Conservation (phyloP, 352 stramenopile genomes). For the Globisporangium uncinulatum region DNA sequence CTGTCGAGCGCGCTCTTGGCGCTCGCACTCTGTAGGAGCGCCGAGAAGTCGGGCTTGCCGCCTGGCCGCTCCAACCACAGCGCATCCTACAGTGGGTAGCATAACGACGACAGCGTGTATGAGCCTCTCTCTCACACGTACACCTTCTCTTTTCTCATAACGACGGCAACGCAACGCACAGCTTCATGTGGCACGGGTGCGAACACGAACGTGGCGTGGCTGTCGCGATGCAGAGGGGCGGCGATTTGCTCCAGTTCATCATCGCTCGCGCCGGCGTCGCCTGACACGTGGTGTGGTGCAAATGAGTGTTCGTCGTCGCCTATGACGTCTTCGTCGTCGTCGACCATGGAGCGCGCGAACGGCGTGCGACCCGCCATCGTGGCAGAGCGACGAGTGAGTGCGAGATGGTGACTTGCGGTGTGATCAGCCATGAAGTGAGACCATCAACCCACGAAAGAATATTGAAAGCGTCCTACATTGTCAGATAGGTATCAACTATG, state of each 20-base stretch:
- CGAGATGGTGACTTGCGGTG: not conserved
- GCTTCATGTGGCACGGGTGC: not conserved
- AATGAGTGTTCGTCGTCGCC: constrained; percentile 2
- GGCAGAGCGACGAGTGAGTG: not conserved
- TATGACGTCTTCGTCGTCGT: not conserved
- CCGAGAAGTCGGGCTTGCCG: constrained; percentile 6
- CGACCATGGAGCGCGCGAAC: not conserved
- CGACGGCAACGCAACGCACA: not conserved
- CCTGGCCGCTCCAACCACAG: constrained; percentile 4
- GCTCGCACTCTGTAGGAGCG: not conserved
- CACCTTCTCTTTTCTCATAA: too few species aligned
- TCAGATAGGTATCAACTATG: not conserved
- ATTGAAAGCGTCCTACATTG: too few species aligned
- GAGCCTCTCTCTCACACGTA: not conserved
- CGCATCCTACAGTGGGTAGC: not conserved
- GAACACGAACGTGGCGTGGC: constrained; percentile 8
- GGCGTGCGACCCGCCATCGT: not conserved
- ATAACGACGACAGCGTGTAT: not conserved
- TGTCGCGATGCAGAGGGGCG: constrained; percentile 4
- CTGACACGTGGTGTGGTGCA: constrained; percentile 5
- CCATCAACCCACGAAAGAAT: too few species aligned
- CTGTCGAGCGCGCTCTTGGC: not conserved
- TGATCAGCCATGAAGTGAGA: not conserved
- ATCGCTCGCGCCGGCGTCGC: constrained; percentile 4
- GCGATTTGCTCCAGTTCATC: constrained; percentile 2